These are phyloP conservation scores for Paramecium sexaurelia DNA, from an alignment of 73 alveolate species.

Conservation along the genomic window DNA sequence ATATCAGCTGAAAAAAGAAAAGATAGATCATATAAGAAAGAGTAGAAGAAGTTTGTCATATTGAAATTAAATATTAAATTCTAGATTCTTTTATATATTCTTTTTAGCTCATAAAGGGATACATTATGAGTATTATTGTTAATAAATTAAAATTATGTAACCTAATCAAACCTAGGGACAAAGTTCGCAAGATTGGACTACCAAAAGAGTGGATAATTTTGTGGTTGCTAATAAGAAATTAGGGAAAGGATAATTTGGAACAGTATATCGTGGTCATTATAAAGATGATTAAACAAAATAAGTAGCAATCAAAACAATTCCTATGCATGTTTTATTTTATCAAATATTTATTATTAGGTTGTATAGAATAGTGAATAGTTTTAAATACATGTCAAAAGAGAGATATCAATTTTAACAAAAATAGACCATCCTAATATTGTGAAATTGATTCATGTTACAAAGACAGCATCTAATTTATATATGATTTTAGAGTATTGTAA, in stretches of 20 bases:
- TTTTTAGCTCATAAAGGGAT: not conserved
- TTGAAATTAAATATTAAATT: not conserved
- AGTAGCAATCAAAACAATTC: constrained; percentile 65
- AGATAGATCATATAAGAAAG: not conserved
- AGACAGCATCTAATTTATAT: constrained; percentile 49
- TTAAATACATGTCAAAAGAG: constrained; percentile 44
- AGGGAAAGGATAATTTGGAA: constrained; percentile 66
- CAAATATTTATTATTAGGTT: not conserved
- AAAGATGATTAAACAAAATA: constrained; percentile 59
- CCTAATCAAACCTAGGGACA: not conserved
- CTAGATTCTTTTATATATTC: not conserved
- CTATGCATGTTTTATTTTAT: constrained; percentile 27
- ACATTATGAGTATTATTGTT: no score
- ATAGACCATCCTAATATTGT: constrained; percentile 59
- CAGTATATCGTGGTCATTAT: constrained; percentile 66
- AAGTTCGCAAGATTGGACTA: constrained; percentile 45
- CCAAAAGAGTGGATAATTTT: constrained; percentile 60
- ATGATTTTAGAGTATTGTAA: constrained; percentile 61
- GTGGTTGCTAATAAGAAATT: constrained; percentile 62
- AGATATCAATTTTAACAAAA: constrained; percentile 47
- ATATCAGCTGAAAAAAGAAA: not conserved
- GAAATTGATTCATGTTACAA: constrained; percentile 45
- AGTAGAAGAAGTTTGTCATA: not conserved
- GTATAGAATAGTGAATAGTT: not conserved
- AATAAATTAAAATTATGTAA: not conserved